Evolutionary conservation across 1,139 yeast genomes (phyloP).

Genomic region (Candida sp.): DNA sequence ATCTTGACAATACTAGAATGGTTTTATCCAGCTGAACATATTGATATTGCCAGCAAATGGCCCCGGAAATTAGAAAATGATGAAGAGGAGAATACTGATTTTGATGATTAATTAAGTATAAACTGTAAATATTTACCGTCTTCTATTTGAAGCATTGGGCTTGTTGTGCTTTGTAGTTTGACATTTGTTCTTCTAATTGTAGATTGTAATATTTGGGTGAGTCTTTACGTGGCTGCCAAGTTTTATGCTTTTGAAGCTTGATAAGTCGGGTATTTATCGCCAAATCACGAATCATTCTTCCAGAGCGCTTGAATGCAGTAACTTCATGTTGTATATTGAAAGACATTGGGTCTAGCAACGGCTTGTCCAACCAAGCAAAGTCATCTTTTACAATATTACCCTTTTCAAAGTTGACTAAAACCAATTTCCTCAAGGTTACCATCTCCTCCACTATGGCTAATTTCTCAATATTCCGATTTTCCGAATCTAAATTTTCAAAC

Average conservation of each 20-base stretch:
- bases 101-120: too few species aligned
- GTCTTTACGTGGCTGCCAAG: constrained; percentile 18
- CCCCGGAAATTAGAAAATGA: constrained; percentile 34
- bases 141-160: background rate
- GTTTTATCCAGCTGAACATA: constrained; percentile 62
- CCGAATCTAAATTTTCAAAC: constrained; percentile 25
- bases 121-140: too few species aligned
- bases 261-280: constrained; percentile 10
- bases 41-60: constrained; percentile 81
- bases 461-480: constrained; percentile 27
- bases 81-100: constrained; percentile 4
- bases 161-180: constrained; percentile 4
- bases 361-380: constrained; percentile 17
- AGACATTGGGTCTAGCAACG: constrained; percentile 3
- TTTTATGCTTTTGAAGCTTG: constrained; percentile 4
- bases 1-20: constrained; percentile 62
- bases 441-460: constrained; percentile 36
- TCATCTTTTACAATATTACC: constrained; percentile 7
- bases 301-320: constrained; percentile 8
- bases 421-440: constrained; percentile 25
- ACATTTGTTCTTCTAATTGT: constrained; percentile 10
- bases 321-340: constrained; percentile 2
- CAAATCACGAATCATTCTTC: constrained; percentile 14
- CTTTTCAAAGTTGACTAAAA: constrained; percentile 3
- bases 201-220: constrained; percentile 18